phyloP scores from a whole-genome alignment of 2,329 filamentous ascomycete species.

The Cladophialophora immunda region DNA sequence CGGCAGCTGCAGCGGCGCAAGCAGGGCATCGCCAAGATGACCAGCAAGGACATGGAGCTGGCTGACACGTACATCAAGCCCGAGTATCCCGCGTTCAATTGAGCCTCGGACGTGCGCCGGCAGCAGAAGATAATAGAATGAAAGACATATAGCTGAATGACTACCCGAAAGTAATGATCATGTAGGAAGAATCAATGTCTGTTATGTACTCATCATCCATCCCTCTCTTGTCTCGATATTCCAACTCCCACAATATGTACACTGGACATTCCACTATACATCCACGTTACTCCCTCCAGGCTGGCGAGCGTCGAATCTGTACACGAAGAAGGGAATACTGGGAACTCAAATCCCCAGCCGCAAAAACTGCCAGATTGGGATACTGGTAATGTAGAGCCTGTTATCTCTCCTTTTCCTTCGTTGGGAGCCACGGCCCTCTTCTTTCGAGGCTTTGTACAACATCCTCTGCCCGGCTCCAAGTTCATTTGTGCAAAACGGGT shows the following conservation, averaged over 20 bases:
- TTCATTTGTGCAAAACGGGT: too few relatives aligned
- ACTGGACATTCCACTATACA: background rate
- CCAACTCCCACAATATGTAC: too few relatives aligned
- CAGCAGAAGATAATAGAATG: background rate
- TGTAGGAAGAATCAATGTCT: too few relatives aligned
- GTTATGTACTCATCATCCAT: too few relatives aligned
- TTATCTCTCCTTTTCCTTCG: background rate
- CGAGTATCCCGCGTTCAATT: background rate
- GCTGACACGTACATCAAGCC: constrained; percentile 2
- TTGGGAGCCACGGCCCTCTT: background rate
- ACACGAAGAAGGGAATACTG: background rate
- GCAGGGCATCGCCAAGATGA: constrained; percentile 16
- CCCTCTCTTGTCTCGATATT: too few relatives aligned
- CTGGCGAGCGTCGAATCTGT: background rate
- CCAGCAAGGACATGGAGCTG: background rate
- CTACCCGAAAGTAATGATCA: background rate
- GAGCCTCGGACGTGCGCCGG: background rate
- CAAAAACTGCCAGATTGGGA: background rate
- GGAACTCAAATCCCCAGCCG: background rate
- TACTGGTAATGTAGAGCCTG: background rate
- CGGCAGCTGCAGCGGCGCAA: constrained; percentile 16
- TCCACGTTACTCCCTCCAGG: background rate
- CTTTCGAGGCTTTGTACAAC: background rate
- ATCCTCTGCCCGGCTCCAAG: background rate
- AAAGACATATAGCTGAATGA: background rate